Conservation (phyloP, 2,329 filamentous ascomycete genomes). For the Dactylonectria macrodidyma region DNA sequence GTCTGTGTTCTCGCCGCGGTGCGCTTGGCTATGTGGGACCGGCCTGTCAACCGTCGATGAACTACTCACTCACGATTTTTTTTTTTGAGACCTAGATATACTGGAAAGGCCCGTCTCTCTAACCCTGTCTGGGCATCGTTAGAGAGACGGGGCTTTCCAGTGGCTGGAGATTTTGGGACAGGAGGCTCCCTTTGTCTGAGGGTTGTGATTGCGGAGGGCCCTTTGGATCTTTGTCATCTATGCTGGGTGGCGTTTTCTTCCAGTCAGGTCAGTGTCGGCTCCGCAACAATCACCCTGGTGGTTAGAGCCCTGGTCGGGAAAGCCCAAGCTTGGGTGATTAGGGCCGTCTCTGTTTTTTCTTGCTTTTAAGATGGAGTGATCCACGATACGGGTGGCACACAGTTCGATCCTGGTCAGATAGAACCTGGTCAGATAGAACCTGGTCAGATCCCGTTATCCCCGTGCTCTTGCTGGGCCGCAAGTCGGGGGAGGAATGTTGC, state of each 20-base stretch:
- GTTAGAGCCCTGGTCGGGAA: background rate
- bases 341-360: background rate
- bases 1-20: background rate
- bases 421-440: background rate
- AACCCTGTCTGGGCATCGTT: slow-evolving; percentile 9
- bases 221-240: slow-evolving; percentile 18
- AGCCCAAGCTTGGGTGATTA: background rate
- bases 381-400: background rate
- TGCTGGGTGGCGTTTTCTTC: slow-evolving; percentile 16
- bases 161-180: slow-evolving; percentile 3
- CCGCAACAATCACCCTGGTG: slow-evolving; percentile 17
- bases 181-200: background rate
- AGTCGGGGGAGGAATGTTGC: background rate
- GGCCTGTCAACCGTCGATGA: background rate
- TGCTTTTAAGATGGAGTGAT: background rate
- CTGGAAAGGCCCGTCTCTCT: too few species aligned
- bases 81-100: too few species aligned
- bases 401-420: background rate
- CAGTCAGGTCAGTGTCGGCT: slow-evolving; percentile 20
- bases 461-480: background rate
- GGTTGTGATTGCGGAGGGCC: background rate
- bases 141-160: slow-evolving; percentile 9
- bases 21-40: background rate
- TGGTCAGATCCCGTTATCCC: background rate
- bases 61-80: too few species aligned